Conservation (phyloP, 2,329 filamentous ascomycete genomes). For the Xylaria arbuscula region DNA sequence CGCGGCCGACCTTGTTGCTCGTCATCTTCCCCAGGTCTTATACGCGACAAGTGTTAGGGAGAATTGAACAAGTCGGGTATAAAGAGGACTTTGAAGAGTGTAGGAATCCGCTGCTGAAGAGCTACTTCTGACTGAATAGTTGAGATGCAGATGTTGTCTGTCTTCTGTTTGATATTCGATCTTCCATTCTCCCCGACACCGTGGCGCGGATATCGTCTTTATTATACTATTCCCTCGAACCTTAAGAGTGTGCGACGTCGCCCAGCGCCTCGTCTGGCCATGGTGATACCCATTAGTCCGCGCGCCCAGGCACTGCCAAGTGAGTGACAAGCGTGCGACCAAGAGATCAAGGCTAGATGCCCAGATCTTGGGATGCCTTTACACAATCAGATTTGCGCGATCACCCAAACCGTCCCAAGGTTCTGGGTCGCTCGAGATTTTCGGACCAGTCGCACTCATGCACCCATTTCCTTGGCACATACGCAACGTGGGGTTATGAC, state of each 20-base stretch:
- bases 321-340: slow-evolving; percentile 25
- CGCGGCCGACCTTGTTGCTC: slow-evolving; percentile 29
- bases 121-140: background rate
- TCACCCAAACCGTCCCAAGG: slow-evolving; percentile 3
- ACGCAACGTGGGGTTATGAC: slow-evolving; percentile 4
- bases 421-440: slow-evolving; percentile 25
- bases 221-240: slow-evolving; percentile 22
- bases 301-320: slow-evolving; percentile 26
- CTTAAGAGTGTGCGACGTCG: background rate
- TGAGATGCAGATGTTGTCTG: background rate
- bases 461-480: slow-evolving; percentile 14
- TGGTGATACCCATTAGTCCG: slow-evolving; percentile 15
- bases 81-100: background rate
- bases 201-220: slow-evolving; percentile 14
- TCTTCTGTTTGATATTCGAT: too few species aligned
- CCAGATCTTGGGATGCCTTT: slow-evolving; percentile 21
- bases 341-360: slow-evolving; percentile 27
- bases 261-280: slow-evolving; percentile 4
- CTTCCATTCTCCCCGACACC: background rate
- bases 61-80: background rate
- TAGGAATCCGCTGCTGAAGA: background rate
- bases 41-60: background rate
- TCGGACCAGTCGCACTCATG: slow-evolving; percentile 21
- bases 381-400: background rate
- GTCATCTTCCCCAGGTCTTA: slow-evolving; percentile 6